These are phyloP conservation scores for Acmispon strigosus DNA, from an alignment of 306 rosid genomes.

Conservation along the genomic window DNA sequence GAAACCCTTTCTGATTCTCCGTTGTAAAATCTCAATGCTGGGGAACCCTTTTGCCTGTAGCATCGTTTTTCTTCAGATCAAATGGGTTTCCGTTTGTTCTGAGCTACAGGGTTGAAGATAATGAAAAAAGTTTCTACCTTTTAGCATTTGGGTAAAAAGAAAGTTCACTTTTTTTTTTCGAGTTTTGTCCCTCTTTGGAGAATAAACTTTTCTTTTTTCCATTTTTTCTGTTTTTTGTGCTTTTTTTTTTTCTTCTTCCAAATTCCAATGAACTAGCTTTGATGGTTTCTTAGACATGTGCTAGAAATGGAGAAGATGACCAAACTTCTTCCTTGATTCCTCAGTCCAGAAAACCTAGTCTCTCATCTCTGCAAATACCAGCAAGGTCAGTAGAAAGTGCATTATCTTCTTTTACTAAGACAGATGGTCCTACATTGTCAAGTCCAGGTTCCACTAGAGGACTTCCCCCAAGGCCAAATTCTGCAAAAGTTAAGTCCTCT, in stretches of 20 bases:
- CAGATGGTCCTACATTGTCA: slow-evolving; percentile 36
- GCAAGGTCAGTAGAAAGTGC: slow-evolving; percentile 53
- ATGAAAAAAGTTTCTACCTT: not conserved
- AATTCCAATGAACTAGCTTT: not conserved
- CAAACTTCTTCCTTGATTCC: slow-evolving; percentile 30
- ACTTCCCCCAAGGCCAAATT: slow-evolving; percentile 66
- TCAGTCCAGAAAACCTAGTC: slow-evolving; percentile 51
- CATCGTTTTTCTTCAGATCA: slow-evolving; percentile 9
- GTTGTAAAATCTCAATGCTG: not conserved
- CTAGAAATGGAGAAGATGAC: slow-evolving; percentile 27
- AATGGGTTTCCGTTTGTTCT: slow-evolving; percentile 3
- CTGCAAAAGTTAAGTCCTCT: slow-evolving; percentile 50
- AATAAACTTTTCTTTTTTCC: too few species aligned
- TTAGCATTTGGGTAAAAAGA: slow-evolving; percentile 4
- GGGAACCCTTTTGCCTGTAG: not conserved
- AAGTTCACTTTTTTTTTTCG: not conserved
- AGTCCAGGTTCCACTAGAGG: slow-evolving; percentile 65
- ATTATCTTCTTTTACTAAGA: slow-evolving; percentile 38
- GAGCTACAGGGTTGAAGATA: not conserved
- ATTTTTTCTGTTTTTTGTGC: not conserved
- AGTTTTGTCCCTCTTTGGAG: not conserved
- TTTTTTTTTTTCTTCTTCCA: not conserved
- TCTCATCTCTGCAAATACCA: slow-evolving; percentile 65
- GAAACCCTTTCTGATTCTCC: not conserved
- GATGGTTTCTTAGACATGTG: slow-evolving; percentile 25